A percentile compares a stretch with the other conserved stretches of the same genome.
Conservation (phyloP, 192 early-diverging fungal species). For the Backusella macrospora region DNA sequence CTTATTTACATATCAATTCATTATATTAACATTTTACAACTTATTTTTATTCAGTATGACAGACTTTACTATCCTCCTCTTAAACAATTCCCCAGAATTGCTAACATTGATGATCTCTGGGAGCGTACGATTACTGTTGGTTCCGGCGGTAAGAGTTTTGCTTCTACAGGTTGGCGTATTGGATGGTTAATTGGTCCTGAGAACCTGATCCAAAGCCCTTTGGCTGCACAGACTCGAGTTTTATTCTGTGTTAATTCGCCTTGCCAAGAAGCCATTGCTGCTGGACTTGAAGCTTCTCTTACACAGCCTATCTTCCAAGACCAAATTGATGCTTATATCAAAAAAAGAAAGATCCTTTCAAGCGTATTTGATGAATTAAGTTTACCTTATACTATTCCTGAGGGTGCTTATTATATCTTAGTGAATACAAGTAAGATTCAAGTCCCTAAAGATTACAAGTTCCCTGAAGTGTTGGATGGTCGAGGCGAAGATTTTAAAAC, state of each 20-base stretch:
- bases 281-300: slow-evolving; percentile 67
- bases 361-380: slow-evolving; percentile 65
- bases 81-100: slow-evolving; percentile 69
- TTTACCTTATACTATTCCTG: slow-evolving; percentile 82
- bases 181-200: slow-evolving; percentile 89
- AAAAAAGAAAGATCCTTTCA: slow-evolving; percentile 72
- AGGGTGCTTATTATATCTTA: slow-evolving; percentile 94
- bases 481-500: slow-evolving; percentile 78
- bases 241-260: slow-evolving; percentile 91
- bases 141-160: slow-evolving; percentile 92
- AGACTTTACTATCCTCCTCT: slow-evolving; percentile 78
- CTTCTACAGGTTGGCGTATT: slow-evolving; percentile 95
- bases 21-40: no score
- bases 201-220: slow-evolving; percentile 70
- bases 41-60: slow-evolving; percentile 62
- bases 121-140: slow-evolving; percentile 92
- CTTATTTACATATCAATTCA: neutral
- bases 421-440: slow-evolving; percentile 75
- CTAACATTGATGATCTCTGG: slow-evolving; percentile 86
- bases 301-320: slow-evolving; percentile 66
- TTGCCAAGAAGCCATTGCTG: slow-evolving; percentile 83
- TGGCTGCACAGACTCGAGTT: slow-evolving; percentile 88
- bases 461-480: slow-evolving; percentile 54
- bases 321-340: slow-evolving; percentile 67
- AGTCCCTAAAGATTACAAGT: slow-evolving; percentile 62